Evolutionary conservation across 192 early-diverging fungal species (phyloP).

Genomic region (Entomortierella beljakovae): DNA sequence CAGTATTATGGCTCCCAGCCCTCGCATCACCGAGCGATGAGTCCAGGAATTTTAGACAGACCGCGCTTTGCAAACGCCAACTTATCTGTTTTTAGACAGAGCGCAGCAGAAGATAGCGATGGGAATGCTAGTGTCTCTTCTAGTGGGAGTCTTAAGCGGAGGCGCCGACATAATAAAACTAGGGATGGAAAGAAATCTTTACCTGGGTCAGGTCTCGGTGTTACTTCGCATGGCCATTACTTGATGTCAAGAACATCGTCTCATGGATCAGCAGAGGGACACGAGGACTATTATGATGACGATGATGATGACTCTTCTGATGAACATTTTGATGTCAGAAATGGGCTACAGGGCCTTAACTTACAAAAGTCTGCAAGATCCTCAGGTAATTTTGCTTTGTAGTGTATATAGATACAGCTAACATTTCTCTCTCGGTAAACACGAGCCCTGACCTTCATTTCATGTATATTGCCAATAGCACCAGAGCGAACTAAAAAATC

Average conservation of each 20-base stretch:
- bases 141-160: slow-evolving; percentile 44
- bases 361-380: slow-evolving; percentile 32
- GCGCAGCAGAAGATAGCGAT: slow-evolving; percentile 50
- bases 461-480: neutral
- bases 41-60: slow-evolving; percentile 31
- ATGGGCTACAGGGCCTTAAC: slow-evolving; percentile 41
- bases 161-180: slow-evolving; percentile 39
- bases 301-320: slow-evolving; percentile 36
- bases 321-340: slow-evolving; percentile 41
- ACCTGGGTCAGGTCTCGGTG: slow-evolving; percentile 34
- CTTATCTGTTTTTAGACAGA: slow-evolving; percentile 44
- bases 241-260: slow-evolving; percentile 27
- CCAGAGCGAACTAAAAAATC: slow-evolving; percentile 25
- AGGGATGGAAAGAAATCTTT: slow-evolving; percentile 30
- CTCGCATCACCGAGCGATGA: slow-evolving; percentile 34
- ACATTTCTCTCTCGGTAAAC: neutral
- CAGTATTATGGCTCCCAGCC: neutral
- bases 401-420: neutral
- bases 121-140: slow-evolving; percentile 52
- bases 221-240: slow-evolving; percentile 19
- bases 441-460: too few relatives aligned
- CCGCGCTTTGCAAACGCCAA: slow-evolving; percentile 45
- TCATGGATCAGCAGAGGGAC: slow-evolving; percentile 31
- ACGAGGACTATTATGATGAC: slow-evolving; percentile 30
- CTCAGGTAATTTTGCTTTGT: slow-evolving; percentile 19